Conservation (phyloP, 768 basidiomycete genomes). For the Boletus vinaceobasis region DNA sequence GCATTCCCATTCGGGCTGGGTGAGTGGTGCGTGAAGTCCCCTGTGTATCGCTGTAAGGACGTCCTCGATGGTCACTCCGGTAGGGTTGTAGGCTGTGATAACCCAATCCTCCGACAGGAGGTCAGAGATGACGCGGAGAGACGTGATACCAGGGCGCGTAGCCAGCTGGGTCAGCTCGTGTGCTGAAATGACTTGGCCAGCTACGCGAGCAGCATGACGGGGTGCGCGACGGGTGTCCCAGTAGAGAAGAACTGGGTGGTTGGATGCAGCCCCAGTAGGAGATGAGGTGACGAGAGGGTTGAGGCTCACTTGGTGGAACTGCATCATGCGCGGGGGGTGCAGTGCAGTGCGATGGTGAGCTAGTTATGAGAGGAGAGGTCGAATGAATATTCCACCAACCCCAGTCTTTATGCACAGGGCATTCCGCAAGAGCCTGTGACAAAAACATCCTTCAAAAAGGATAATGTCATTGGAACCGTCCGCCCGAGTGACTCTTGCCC, state of each 20-base stretch:
- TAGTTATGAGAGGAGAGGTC: neutral
- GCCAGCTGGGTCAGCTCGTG: slow-evolving; percentile 39
- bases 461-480: slow-evolving; percentile 7
- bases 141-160: slow-evolving; percentile 39
- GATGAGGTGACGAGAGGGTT: slow-evolving; percentile 17
- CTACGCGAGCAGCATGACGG: slow-evolving; percentile 17
- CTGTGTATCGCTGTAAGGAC: slow-evolving; percentile 46
- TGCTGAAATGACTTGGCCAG: slow-evolving; percentile 2
- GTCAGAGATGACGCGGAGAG: slow-evolving; percentile 44
- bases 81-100: slow-evolving; percentile 38
- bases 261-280: slow-evolving; percentile 8
- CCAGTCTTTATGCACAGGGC: slow-evolving; percentile 15
- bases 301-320: slow-evolving; percentile 13
- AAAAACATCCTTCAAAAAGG: neutral
- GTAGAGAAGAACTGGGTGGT: slow-evolving; percentile 27
- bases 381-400: neutral
- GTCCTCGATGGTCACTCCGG: slow-evolving; percentile 51
- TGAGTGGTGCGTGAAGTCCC: slow-evolving; percentile 38
- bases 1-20: slow-evolving; percentile 40
- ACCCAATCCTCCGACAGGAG: slow-evolving; percentile 44
- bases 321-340: slow-evolving; percentile 12
- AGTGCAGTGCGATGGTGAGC: neutral
- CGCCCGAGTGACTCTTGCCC: slow-evolving; percentile 14
- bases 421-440: neutral
- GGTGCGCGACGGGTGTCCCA: slow-evolving; percentile 55